Evolutionary conservation across 768 basidiomycete species (phyloP), one percentile per base, ranked within the genome.

Genomic region (Agaricus blazei): DNA sequence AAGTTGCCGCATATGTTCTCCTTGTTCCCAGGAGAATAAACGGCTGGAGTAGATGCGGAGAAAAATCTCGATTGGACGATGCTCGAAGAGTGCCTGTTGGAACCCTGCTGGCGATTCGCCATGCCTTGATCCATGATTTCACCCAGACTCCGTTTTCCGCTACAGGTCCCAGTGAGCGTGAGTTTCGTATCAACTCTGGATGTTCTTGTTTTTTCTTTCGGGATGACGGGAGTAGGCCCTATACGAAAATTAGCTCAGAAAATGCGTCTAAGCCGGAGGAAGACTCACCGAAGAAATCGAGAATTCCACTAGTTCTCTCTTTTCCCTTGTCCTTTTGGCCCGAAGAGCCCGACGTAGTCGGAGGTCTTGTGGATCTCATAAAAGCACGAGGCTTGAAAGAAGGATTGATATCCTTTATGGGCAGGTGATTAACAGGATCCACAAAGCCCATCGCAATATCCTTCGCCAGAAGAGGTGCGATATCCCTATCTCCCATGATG

Each of bases 351-450:
- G 60, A 53, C 7, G 65, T 55, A 8, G 63, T 52, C 2, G 64
- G 61, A 53, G 69, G 64, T 34, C 11, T 34, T 34, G 34, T 34
- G 42, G 74, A 63, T 64, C 79, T 85, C 34, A 34, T 34, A 58
- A 78, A 68, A 3, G 70, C 66, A 58, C 78, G 69, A 52, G 90
- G 88, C 43, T 71, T 64, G 65, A 79, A 90, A 8, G 65, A 63
- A 12, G 88, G 84, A 63, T 90, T 84, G 69, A 92, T 91, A 65
- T 97, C 94, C 28, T 75, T 68, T 76, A 96, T 91, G 2, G 85
- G 80, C 45, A 79, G 62, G 40, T 79, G 75, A 28, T 84, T 83
- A 27, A 84, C 73, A 5, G 93, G 93, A 67, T 90, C 84, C 36
- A 81, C 70, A 47, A 88, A 77, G 4, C 93, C 93, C 19, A 70